Evolutionary conservation across 2,329 filamentous ascomycete species (phyloP).

Genomic region (Moelleriella libera): DNA sequence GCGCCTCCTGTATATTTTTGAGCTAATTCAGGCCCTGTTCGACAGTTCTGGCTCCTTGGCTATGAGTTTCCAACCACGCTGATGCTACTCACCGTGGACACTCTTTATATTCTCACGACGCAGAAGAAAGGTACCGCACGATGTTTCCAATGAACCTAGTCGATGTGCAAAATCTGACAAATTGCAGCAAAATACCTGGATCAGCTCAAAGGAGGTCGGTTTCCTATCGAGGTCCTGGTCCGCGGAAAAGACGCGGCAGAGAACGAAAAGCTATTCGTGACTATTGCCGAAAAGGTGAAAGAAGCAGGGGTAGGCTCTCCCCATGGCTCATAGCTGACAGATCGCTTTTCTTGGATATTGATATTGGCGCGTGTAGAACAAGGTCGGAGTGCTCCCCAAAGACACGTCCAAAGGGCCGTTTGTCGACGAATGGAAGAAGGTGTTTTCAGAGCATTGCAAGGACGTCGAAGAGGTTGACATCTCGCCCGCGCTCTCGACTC

Average conservation of each 20-base stretch:
- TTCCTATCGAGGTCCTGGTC: constrained; percentile 82
- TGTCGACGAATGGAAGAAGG: constrained; percentile 89
- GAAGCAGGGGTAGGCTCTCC: constrained; percentile 55
- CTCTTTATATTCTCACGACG: constrained; percentile 85
- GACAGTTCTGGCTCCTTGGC: constrained; percentile 90
- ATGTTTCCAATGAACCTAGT: not conserved
- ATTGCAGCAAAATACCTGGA: constrained; percentile 76
- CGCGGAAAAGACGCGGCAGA: constrained; percentile 82
- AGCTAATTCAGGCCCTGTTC: not conserved
- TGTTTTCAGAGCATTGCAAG: constrained; percentile 63
- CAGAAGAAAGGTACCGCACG: constrained; percentile 74
- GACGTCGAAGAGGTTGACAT: constrained; percentile 85
- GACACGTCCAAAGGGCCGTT: constrained; percentile 79
- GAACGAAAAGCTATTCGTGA: constrained; percentile 81
- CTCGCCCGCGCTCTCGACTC: constrained; percentile 62
- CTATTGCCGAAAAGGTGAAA: constrained; percentile 77
- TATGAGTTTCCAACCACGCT: constrained; percentile 97
- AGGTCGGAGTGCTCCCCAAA: constrained; percentile 76
- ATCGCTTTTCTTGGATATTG: not conserved
- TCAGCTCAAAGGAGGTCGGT: constrained; percentile 79
- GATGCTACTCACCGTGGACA: constrained; percentile 80
- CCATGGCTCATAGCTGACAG: not conserved
- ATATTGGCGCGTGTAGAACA: constrained; percentile 44
- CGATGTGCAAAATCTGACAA: constrained; percentile 14
- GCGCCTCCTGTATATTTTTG: not conserved